phyloP scores from a whole-genome alignment of 2,329 filamentous ascomycete genomes.

The Aspergillus hortae region DNA sequence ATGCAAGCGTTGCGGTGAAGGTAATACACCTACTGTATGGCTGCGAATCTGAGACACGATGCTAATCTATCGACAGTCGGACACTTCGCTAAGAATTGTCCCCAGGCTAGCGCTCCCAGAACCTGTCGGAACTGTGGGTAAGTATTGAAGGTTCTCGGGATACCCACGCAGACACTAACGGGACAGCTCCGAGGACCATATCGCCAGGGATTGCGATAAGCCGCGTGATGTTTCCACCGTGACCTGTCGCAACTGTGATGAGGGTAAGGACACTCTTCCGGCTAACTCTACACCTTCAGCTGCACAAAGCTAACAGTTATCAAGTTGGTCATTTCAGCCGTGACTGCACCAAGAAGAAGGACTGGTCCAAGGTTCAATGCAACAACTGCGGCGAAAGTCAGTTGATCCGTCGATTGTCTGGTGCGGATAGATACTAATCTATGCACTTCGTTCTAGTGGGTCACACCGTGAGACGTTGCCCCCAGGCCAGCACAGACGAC shows the following conservation, averaged over 20 bases:
- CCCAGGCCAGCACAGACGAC: conserved; percentile 22
- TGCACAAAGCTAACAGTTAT: conserved; percentile 7
- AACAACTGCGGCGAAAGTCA: conserved; percentile 44
- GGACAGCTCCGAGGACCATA: conserved; percentile 39
- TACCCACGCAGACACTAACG: conserved; percentile 13
- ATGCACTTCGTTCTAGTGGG: conserved; percentile 32
- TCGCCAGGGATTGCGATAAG: conserved; percentile 41
- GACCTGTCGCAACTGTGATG: conserved; percentile 45
- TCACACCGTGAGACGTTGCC: conserved; percentile 41
- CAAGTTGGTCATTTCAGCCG: conserved; percentile 41
- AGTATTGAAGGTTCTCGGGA: conserved; percentile 4
- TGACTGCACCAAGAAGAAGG: conserved; percentile 43
- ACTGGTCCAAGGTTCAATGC: conserved; percentile 45
- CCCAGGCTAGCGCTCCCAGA: conserved; percentile 30
- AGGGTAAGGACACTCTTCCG: conserved; percentile 24
- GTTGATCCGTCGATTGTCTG: conserved; percentile 2
- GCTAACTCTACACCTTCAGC: neutral
- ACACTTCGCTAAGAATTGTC: conserved; percentile 47
- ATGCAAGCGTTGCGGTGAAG: conserved; percentile 42
- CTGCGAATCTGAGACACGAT: too few species aligned
- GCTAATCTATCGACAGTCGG: conserved; percentile 28
- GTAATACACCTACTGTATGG: conserved; percentile 18
- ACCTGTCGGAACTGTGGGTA: conserved; percentile 46
- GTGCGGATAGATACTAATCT: neutral
- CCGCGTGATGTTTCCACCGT: conserved; percentile 39